Percentiles rank a stretch among this genome's conserved stretches.
phyloP scores from a whole-genome alignment of 129 eudicot genomes.

The Flaveria robusta region DNA sequence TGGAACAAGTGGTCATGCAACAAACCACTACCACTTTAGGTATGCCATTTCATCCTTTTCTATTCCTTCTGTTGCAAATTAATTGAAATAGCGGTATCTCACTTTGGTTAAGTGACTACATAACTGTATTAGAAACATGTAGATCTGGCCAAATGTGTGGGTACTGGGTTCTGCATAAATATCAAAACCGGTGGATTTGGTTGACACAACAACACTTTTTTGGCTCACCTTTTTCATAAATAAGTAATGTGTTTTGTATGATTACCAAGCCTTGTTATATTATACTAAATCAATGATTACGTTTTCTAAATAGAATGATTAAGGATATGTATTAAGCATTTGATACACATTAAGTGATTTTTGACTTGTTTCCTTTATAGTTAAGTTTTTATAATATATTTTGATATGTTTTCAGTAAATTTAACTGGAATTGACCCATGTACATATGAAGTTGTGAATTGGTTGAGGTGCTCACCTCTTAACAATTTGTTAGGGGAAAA shows the following conservation, averaged over 20 bases:
- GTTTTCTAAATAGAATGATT: not conserved
- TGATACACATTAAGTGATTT: not conserved
- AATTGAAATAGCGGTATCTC: not conserved
- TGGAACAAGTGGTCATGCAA: slow-evolving; percentile 44
- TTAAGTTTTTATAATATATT: not conserved
- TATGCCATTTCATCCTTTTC: slow-evolving; percentile 31
- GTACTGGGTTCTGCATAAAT: not conserved
- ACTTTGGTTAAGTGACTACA: not conserved
- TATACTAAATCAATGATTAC: not conserved
- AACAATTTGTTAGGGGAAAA: too few relatives aligned
- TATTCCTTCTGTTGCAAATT: slow-evolving; percentile 4
- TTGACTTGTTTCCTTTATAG: not conserved
- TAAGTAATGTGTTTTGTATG: not conserved
- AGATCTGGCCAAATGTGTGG: not conserved
- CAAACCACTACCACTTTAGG: slow-evolving; percentile 58
- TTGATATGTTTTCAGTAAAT: not conserved
- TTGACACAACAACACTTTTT: not conserved
- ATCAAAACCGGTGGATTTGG: not conserved
- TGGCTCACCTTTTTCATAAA: not conserved
- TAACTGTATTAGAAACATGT: not conserved
- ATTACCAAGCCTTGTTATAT: not conserved
- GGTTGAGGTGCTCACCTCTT: too few relatives aligned
- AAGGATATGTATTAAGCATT: not conserved
- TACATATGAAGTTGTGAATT: not conserved
- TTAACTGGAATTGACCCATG: not conserved